phyloP scores from a whole-genome alignment of 2,329 filamentous ascomycete genomes.

The Ophiostoma ips region DNA sequence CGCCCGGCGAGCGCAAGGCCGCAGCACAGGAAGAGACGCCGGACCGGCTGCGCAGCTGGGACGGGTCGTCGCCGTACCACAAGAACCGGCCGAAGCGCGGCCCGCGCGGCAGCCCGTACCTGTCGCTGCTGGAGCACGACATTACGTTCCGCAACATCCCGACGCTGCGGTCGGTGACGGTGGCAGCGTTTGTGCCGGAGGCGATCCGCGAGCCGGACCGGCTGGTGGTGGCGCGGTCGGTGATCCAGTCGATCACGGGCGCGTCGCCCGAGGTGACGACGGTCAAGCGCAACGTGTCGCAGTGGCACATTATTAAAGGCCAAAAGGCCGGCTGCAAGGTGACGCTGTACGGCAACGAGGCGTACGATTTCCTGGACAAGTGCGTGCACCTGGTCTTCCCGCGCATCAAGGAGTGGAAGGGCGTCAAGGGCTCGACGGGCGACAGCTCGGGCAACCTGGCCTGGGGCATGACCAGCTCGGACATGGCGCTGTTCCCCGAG shows the following conservation, averaged over 20 bases:
- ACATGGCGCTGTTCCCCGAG: slow-evolving; percentile 79
- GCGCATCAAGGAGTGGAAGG: slow-evolving; percentile 90
- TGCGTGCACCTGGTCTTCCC: slow-evolving; percentile 81
- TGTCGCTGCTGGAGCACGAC: slow-evolving; percentile 58
- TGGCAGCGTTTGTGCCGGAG: slow-evolving; percentile 61
- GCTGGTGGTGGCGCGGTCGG: slow-evolving; percentile 70
- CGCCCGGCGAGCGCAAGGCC: slow-evolving; percentile 54
- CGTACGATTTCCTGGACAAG: slow-evolving; percentile 85
- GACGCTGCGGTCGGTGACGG: slow-evolving; percentile 62
- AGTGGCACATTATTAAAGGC: slow-evolving; percentile 61
- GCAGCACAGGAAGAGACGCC: slow-evolving; percentile 20
- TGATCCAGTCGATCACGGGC: slow-evolving; percentile 75
- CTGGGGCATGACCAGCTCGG: slow-evolving; percentile 64
- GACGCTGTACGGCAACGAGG: slow-evolving; percentile 63
- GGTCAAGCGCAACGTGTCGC: slow-evolving; percentile 54
- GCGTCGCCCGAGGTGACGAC: slow-evolving; percentile 56
- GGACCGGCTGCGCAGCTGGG: slow-evolving; percentile 70
- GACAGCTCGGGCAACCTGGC: slow-evolving; percentile 79
- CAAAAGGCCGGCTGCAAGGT: slow-evolving; percentile 64
- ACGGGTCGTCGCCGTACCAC: slow-evolving; percentile 84
- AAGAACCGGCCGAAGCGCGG: slow-evolving; percentile 77
- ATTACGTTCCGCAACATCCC: slow-evolving; percentile 78
- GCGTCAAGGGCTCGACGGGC: slow-evolving; percentile 52
- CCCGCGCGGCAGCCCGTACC: slow-evolving; percentile 65
- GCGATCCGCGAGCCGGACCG: slow-evolving; percentile 58